phyloP scores from a whole-genome alignment of 495 filamentous ascomycete genomes.

The Cairneyella variabilis region DNA sequence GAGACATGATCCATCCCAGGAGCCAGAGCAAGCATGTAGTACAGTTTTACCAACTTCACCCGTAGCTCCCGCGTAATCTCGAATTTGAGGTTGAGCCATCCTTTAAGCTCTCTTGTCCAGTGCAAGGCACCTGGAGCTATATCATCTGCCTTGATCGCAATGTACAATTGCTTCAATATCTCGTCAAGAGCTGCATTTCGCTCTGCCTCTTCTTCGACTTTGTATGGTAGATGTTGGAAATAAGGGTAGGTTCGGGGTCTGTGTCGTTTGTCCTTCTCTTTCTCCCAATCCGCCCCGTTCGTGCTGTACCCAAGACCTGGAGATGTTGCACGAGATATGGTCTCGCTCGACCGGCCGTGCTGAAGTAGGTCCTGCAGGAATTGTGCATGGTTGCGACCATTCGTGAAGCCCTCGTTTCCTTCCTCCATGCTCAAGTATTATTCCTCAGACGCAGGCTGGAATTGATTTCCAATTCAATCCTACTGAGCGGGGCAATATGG shows the following conservation, averaged over 20 bases:
- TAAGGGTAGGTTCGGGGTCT: slow-evolving; percentile 92
- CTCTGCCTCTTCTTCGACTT: slow-evolving; percentile 70
- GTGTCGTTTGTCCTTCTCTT: slow-evolving; percentile 54
- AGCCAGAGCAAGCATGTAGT: slow-evolving; percentile 90
- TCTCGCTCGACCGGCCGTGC: slow-evolving; percentile 15
- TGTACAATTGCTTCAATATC: slow-evolving; percentile 88
- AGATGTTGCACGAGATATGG: slow-evolving; percentile 29
- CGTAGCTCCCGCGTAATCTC: slow-evolving; percentile 82
- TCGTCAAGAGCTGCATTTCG: slow-evolving; percentile 71
- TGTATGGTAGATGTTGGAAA: slow-evolving; percentile 81
- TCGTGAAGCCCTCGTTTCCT: slow-evolving; percentile 14
- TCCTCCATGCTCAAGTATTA: slow-evolving; percentile 26
- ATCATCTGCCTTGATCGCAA: slow-evolving; percentile 85
- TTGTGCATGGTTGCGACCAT: slow-evolving; percentile 23
- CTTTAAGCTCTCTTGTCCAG: slow-evolving; percentile 94
- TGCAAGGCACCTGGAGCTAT: slow-evolving; percentile 91
- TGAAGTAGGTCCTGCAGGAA: slow-evolving; percentile 18
- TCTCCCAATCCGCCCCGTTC: slow-evolving; percentile 17
- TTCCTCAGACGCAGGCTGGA: too few species aligned
- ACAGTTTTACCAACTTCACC: slow-evolving; percentile 80
- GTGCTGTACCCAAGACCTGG: slow-evolving; percentile 22
- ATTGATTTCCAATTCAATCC: too few species aligned
- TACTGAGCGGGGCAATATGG: slow-evolving; percentile 8
- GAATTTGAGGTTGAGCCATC: slow-evolving; percentile 95
- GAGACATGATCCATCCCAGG: slow-evolving; percentile 80